Conservation (phyloP, 139 green algal genomes). For the Desmodesmus armatus region DNA sequence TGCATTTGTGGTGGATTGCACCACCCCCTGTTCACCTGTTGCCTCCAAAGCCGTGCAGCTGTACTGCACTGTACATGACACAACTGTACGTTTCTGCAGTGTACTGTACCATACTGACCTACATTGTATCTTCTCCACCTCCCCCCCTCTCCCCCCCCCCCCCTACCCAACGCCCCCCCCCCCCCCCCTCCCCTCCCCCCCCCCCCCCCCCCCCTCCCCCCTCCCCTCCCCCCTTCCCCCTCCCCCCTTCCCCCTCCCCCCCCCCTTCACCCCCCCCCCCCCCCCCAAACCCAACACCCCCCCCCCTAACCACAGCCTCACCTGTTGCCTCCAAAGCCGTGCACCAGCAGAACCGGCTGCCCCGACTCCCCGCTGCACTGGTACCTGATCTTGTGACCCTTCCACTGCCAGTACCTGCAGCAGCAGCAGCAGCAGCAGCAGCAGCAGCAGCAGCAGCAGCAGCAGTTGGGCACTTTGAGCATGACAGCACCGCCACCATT, state of each 20-base stretch:
- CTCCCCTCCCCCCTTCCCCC: not conserved
- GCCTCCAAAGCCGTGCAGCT: not conserved
- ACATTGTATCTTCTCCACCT: not conserved
- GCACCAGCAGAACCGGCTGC: constrained; percentile 15
- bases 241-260: not conserved
- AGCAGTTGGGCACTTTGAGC: not conserved
- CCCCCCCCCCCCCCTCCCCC: not conserved
- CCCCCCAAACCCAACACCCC: not conserved
- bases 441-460: constrained; percentile 1
- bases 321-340: constrained; percentile 17
- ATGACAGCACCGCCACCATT: too few species aligned
- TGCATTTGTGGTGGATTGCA: not conserved
- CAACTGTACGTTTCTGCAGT: not conserved
- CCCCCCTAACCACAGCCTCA: not conserved
- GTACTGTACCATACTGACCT: not conserved
- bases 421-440: constrained; percentile 11
- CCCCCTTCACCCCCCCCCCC: not conserved
- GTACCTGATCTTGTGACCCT: constrained; percentile 89
- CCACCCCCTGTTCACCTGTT: constrained; percentile 3
- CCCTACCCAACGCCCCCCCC: not conserved
- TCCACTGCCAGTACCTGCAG: constrained; percentile 81
- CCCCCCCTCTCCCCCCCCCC: not conserved
- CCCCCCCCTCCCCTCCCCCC: not conserved
- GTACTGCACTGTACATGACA: not conserved
- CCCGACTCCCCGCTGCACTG: constrained; percentile 49